Conservation (phyloP, 352 stramenopile genomes). For the Pythium graminicola region DNA sequence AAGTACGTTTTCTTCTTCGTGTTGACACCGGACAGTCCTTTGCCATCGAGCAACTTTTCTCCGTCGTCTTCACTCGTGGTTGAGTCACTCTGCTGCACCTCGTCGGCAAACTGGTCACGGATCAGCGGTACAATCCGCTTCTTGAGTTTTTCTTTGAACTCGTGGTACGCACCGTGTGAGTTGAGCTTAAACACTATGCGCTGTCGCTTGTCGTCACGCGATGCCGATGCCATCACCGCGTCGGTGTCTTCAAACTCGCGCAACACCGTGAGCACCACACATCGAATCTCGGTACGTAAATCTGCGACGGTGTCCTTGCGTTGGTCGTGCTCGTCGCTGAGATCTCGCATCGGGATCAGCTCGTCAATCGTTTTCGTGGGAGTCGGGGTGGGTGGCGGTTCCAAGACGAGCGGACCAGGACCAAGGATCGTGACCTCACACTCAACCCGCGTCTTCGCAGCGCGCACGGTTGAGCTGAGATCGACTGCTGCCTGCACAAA, state of each 20-base stretch:
- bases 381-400: conserved; percentile 25
- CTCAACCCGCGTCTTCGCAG: conserved; percentile 28
- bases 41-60: not conserved
- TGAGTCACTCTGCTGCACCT: no score
- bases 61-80: not conserved
- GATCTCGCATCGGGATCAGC: conserved; percentile 44
- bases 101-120: conserved; percentile 35
- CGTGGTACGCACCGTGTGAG: conserved; percentile 66
- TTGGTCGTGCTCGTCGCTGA: conserved; percentile 41
- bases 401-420: conserved; percentile 30
- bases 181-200: conserved; percentile 75
- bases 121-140: conserved; percentile 72
- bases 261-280: conserved; percentile 46
- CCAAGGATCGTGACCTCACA: conserved; percentile 28
- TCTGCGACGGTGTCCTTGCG: conserved; percentile 34
- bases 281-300: conserved; percentile 52
- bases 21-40: not conserved
- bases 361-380: conserved; percentile 36
- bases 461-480: conserved; percentile 23
- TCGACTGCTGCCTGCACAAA: conserved; percentile 24
- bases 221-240: not conserved
- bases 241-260: conserved; percentile 47
- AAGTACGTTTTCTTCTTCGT: conserved; percentile 53
- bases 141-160: conserved; percentile 80
- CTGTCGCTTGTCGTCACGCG: conserved; percentile 60